Evolutionary conservation across 768 basidiomycete genomes (phyloP), one percentile per base, ranked within the genome.

Genomic region (Leccinum broughii): DNA sequence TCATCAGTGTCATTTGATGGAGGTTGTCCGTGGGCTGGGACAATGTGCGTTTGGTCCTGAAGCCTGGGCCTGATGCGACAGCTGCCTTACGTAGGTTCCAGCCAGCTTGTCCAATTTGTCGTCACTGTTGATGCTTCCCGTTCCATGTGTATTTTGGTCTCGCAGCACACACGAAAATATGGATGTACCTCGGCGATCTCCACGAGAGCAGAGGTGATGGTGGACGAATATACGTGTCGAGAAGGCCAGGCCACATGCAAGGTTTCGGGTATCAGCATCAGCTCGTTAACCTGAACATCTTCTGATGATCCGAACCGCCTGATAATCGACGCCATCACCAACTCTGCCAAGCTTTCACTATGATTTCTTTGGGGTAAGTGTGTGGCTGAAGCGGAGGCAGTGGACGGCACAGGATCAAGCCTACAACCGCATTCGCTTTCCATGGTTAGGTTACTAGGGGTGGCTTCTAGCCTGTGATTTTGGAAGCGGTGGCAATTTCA

Each of bases 261-360:
- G 17, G 10, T 15, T 51, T 60, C 34, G 8, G 28, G 52, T 30
- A 62, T 54, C 51, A 15, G 35, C 11, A 22, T 52, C 26, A 48
- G n/a, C 11, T 46, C 44, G 6, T 46, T 22, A 20, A 46, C 11
- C 10, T 22, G 3, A 46, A 20, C n/a, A 20, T 22, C n/a, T n/a
- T 17, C 55, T 48, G 15, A 54, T 57, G 20, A 54, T 57, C 46
- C 20, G 34, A 35, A 24, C 51, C 51, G 14, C 28, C 14, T 50
- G 20, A n/a, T 35, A 62, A 37, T 46, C 60, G 53, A 62, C 13
- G 9, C 17, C 20, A 22, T 52, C 13, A 15, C 57, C 8, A 44
- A n/a, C 14, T 37, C 39, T 26, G 39, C 26, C 35, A n/a, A 15
- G n/a, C 52, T 41, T 15, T 53, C 11, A 6, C 34, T 32, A 35